Percentiles rank a stretch among this genome's conserved stretches.
Conservation (phyloP, 345 rosid species). For the Syzygium grande region DNA sequence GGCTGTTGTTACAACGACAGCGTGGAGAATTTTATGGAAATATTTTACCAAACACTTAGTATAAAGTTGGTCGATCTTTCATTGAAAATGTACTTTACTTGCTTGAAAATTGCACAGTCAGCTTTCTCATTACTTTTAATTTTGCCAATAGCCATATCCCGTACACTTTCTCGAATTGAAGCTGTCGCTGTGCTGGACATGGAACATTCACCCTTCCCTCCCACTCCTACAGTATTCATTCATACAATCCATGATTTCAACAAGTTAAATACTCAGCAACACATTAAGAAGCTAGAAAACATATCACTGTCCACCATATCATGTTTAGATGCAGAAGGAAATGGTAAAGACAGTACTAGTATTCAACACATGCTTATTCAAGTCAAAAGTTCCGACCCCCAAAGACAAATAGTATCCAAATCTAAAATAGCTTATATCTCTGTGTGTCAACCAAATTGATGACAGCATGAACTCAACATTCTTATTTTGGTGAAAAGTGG, state of each 20-base stretch:
- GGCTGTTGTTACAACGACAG: not conserved
- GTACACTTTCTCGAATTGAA: slow-evolving; percentile 70
- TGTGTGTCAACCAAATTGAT: not conserved
- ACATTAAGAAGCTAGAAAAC: not conserved
- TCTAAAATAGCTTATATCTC: too few relatives aligned
- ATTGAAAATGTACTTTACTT: slow-evolving; percentile 22
- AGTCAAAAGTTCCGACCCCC: not conserved
- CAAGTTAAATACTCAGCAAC: not conserved
- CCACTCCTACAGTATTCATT: slow-evolving; percentile 49
- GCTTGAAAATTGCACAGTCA: slow-evolving; percentile 87
- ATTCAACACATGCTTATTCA: not conserved
- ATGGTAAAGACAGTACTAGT: not conserved
- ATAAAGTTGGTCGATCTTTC: not conserved
- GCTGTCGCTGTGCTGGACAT: slow-evolving; percentile 84
- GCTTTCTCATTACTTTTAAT: slow-evolving; percentile 67
- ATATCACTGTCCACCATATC: not conserved
- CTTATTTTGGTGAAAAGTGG: too few relatives aligned
- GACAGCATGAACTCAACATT: too few relatives aligned
- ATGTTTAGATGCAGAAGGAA: not conserved
- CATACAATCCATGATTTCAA: not conserved
- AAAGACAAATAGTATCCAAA: not conserved
- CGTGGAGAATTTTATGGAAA: not conserved
- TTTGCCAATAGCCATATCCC: slow-evolving; percentile 64
- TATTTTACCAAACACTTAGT: not conserved
- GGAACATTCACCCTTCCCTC: slow-evolving; percentile 67